A percentile compares a stretch with the other conserved stretches of the same genome.
These are phyloP conservation scores for Immersiella caudata DNA, from an alignment of 495 filamentous ascomycete species.

Conservation along the genomic window DNA sequence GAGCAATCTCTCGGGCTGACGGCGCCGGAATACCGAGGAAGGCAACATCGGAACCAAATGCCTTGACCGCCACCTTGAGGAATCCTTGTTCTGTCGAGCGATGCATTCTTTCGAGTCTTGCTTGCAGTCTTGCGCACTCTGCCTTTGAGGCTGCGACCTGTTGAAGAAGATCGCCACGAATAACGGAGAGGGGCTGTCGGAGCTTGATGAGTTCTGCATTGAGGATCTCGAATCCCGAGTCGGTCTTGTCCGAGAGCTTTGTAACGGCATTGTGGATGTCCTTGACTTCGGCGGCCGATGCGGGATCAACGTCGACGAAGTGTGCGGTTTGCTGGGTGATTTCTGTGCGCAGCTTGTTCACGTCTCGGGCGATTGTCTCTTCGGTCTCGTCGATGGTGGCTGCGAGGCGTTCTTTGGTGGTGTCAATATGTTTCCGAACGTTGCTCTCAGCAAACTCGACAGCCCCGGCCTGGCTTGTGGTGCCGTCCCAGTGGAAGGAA, in stretches of 20 bases:
- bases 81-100: background rate
- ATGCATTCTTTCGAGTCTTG: background rate
- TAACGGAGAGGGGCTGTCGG: background rate
- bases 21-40: background rate
- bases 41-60: background rate
- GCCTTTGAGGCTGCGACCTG: background rate
- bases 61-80: background rate
- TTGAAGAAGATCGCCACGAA: background rate
- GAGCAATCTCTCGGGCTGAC: background rate
- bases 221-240: background rate
- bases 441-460: background rate
- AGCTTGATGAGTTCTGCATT: background rate
- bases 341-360: no score
- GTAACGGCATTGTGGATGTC: background rate
- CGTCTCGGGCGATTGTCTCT: background rate
- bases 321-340: background rate
- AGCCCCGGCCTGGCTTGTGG: background rate
- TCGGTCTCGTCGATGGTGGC: background rate
- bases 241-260: background rate
- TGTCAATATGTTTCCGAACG: background rate
- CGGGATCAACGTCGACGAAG: background rate
- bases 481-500: no score
- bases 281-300: background rate
- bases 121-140: background rate
- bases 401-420: background rate